phyloP scores from a whole-genome alignment of 1,284 basidiomycete genomes.

The Sporisorium exsertum region DNA sequence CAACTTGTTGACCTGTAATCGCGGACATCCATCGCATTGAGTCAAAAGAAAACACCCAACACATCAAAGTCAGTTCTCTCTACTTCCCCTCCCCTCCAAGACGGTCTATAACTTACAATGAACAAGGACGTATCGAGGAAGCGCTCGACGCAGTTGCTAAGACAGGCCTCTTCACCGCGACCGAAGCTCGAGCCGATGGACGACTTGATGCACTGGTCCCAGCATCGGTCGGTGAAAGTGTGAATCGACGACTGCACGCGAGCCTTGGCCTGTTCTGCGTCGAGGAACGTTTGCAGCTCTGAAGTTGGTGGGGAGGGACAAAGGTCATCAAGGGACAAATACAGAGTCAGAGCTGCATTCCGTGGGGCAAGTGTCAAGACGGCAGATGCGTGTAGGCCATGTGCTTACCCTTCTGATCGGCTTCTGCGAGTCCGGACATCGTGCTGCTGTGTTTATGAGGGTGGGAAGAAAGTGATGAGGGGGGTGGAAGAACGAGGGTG shows the following conservation, averaged over 20 bases:
- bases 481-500: slow-evolving; percentile 1
- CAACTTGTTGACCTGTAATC: slow-evolving; percentile 76
- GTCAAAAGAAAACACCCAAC: not conserved
- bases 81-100: not conserved
- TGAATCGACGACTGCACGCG: slow-evolving; percentile 76
- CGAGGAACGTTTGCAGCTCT: slow-evolving; percentile 85
- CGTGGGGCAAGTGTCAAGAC: not conserved
- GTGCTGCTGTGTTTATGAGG: not conserved
- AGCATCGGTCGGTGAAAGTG: slow-evolving; percentile 68
- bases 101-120: slow-evolving; percentile 48
- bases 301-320: not conserved
- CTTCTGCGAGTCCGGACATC: slow-evolving; percentile 58
- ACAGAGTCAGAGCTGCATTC: not conserved
- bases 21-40: not conserved
- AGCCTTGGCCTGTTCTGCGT: slow-evolving; percentile 87
- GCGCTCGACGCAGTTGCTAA: slow-evolving; percentile 89
- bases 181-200: slow-evolving; percentile 87
- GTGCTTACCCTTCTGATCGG: slow-evolving; percentile 57
- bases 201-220: slow-evolving; percentile 82
- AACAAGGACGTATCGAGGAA: slow-evolving; percentile 87
- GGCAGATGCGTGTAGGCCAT: not conserved
- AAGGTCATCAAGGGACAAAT: too few species aligned
- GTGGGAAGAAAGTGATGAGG: not conserved
- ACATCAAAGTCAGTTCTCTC: not conserved
- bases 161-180: slow-evolving; percentile 83